Percentiles rank a stretch among this genome's conserved stretches.
These are phyloP conservation scores for Cryphonectria naterciae DNA, from an alignment of 2,329 filamentous ascomycete species.

Conservation along the genomic window DNA sequence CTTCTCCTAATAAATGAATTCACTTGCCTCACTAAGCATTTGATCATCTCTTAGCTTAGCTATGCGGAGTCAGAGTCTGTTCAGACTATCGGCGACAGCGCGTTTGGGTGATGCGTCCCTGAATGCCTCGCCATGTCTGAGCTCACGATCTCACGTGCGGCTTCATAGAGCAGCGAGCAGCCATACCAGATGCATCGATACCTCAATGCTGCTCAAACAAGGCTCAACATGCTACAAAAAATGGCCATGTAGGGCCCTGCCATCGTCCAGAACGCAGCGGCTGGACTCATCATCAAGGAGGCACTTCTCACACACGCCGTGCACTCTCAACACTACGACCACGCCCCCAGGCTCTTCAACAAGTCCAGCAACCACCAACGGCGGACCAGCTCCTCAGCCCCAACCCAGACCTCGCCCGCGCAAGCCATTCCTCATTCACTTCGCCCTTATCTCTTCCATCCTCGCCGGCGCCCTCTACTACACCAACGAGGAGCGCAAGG, in stretches of 20 bases:
- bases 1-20: background rate
- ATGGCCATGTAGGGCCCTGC: background rate
- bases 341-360: background rate
- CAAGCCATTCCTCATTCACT: background rate
- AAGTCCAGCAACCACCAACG: background rate
- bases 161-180: background rate
- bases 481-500: constrained; percentile 7
- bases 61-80: background rate
- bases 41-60: background rate
- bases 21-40: background rate
- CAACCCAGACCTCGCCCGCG: background rate
- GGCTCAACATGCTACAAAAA: background rate
- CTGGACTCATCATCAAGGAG: background rate
- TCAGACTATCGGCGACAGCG: background rate
- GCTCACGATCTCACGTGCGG: background rate
- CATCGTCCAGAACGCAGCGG: background rate
- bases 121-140: background rate
- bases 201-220: background rate
- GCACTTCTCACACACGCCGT: constrained; percentile 3
- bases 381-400: background rate
- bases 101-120: background rate
- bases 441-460: background rate
- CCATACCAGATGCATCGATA: too few relatives aligned
- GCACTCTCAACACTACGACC: background rate
- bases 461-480: constrained; percentile 7